Evolutionary conservation across 352 stramenopile species (phyloP), one percentile per base, ranked within the genome.

Genomic region (Elongisporangium undulatum): DNA sequence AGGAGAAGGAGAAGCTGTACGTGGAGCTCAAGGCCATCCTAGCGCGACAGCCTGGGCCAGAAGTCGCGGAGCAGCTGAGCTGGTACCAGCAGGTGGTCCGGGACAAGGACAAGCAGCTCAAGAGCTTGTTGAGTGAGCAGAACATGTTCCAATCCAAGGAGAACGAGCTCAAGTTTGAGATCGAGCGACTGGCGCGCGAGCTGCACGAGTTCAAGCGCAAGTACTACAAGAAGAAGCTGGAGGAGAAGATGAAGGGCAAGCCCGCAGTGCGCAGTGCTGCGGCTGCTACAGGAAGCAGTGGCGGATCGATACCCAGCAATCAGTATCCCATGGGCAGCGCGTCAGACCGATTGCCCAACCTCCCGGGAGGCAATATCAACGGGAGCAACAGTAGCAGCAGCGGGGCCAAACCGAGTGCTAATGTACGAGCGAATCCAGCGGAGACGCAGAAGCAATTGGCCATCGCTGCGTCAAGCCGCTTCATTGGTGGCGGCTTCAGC

Each of bases 71-170:
- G 77, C 94, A 98, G 68, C 81, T 98, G 9, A 95, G 80, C 58
- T 94, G 88, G 68, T 98, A 98, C 65, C 92, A 98, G 75, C 86
- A 97, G 51, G 89, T 95, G 52, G 89, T 99, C 22, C 96, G 96
- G 61, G 94, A 98, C 57, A 99, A 99, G 69, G 93, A 95, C 9
- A 95, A 96, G 58, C 95, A 99, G 67, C 93, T 99, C 77, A 98
- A 98, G 73, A 95, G 92, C 19, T 92, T 99, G 72, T 87, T 97
- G 26, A 93, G 84, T 56, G 96, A 99, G 64, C 92, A 99, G 58
- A 99, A 99, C 71, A 99, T 99, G 97, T 94, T 97, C 58, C 79
- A 95, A 62, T 86, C 87, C 15, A 92, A 96, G 66, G 90, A 97
- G 48, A 96, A 97, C 63, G 94, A 98, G 61, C 92, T 97, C 62